phyloP scores from a whole-genome alignment of 176 grass and related monocot genomes.

The Alloteropsis semialata region DNA sequence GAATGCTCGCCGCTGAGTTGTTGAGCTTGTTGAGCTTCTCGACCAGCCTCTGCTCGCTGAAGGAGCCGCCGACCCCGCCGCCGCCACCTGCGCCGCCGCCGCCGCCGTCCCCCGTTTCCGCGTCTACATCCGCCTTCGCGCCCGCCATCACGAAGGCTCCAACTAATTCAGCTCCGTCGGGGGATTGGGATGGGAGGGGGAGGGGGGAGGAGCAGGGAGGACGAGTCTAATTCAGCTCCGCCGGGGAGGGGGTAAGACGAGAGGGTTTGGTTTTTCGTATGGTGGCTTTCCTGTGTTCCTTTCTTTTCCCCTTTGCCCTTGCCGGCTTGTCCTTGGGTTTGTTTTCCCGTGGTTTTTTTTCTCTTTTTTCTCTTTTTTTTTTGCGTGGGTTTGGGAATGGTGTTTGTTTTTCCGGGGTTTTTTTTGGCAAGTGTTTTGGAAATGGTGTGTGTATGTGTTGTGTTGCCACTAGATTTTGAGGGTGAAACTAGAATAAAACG shows the following conservation, averaged over 20 bases:
- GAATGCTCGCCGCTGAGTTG: slow-evolving; percentile 83
- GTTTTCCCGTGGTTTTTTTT: too few species aligned
- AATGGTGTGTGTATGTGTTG: too few species aligned
- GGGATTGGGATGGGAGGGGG: neutral
- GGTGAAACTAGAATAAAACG: too few species aligned
- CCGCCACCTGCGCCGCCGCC: neutral
- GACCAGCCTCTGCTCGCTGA: slow-evolving; percentile 75
- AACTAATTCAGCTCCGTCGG: neutral
- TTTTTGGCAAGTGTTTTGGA: too few species aligned
- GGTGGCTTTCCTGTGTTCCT: neutral
- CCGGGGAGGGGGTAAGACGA: neutral
- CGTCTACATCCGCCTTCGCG: slow-evolving; percentile 29
- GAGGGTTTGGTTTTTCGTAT: slow-evolving; percentile 40
- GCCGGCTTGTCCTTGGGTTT: neutral
- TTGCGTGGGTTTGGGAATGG: neutral
- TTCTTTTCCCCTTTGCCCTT: neutral
- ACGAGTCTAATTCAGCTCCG: too few species aligned
- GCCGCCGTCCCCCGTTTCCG: slow-evolving; percentile 17
- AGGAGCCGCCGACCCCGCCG: slow-evolving; percentile 8
- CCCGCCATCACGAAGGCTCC: slow-evolving; percentile 27
- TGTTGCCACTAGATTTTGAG: too few species aligned
- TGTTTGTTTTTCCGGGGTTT: too few species aligned
- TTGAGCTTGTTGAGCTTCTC: slow-evolving; percentile 92
- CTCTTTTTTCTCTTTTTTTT: neutral
- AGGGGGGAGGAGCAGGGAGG: neutral